Base-by-base conservation (phyloP, 495 filamentous ascomycete species). In the Trichocladium uniseriatum region DNA sequence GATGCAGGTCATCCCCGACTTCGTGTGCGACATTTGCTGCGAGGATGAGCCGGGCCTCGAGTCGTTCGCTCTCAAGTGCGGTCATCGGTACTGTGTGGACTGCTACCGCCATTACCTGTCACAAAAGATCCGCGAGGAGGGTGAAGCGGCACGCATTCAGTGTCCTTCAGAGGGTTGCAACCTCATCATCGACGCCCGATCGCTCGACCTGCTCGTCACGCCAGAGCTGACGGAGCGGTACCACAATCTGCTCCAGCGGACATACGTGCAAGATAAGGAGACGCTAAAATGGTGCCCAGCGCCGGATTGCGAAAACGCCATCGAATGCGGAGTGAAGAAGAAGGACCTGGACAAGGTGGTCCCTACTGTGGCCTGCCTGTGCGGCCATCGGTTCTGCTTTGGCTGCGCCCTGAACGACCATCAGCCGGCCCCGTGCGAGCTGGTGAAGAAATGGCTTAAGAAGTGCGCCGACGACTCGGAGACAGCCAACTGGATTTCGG, bases 401-500 rank as follows among this genome's bases (percentile, higher is more conserved):
- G 92, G 92, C n/a, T 98, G 92, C 67, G 79, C 83, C n/a, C 68
- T 88, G 38, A 82, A 73, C 58, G 92, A 98, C 62, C 92, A 98
- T 55, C 92, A 94, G 57, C 92, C 92, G 19, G 83, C 91, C 3
- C 92, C 92, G 0, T 98, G 92, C 61, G 76, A 80, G 24, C 71
- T 96, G 39, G 89, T 97, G 20, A 96, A 94, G 76, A 86, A 81
- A 66, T 98, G 92, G 92, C 66, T 97, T 13, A 90, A 97, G 74
- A 98, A 98, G 61, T 98, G 92, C 66, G 94, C 91, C 55, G 92
- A 98, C 59, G 92, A 98, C 61, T 95, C 89, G 2, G 92, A 98
- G 64, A 98, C 92, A 1, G 89, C 92, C 6, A 98, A 98, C 69
- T 98, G 92, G 92, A 98, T 98, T 48, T 95, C 92, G 0, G 92